A percentile compares a stretch with the other conserved stretches of the same genome.
Conservation (phyloP, 179 eudicot species). For the Vitellaria paradoxa region DNA sequence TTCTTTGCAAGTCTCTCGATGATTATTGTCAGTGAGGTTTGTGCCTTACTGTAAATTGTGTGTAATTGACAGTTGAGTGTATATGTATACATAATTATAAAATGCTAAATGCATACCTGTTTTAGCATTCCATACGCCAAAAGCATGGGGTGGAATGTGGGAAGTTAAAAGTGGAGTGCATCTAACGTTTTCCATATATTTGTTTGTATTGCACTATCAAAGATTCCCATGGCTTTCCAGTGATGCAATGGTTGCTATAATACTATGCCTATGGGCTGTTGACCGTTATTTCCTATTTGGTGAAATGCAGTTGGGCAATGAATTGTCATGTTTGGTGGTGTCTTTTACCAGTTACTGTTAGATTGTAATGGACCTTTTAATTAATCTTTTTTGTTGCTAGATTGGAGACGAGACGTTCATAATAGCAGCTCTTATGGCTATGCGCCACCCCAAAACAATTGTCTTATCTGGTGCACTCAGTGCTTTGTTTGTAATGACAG, state of each 20-base stretch:
- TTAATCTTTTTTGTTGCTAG: conserved; percentile 42
- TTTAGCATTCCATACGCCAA: too few relatives aligned
- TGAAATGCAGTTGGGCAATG: background rate
- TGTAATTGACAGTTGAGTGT: background rate
- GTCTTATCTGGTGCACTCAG: conserved; percentile 94
- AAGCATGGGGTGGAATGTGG: too few relatives aligned
- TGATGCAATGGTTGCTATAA: background rate
- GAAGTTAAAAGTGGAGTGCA: too few relatives aligned
- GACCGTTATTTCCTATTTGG: background rate
- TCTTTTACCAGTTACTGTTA: background rate
- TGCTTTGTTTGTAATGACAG: conserved; percentile 98
- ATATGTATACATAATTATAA: too few relatives aligned
- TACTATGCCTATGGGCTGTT: background rate
- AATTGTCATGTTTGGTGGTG: background rate
- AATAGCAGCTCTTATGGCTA: conserved; percentile 97
- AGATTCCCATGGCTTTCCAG: background rate
- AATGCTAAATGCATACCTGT: too few relatives aligned
- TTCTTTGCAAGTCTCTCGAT: conserved; percentile 93
- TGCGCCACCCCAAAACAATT: conserved; percentile 98
- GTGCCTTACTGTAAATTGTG: conserved; percentile 20
- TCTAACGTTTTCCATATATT: background rate
- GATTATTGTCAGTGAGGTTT: conserved; percentile 98
- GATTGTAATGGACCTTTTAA: conserved; percentile 13
- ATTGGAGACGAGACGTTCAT: conserved; percentile 99
- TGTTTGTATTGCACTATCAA: background rate